Evolutionary conservation across 495 filamentous ascomycete species (phyloP), one percentile per base, ranked within the genome.

Genomic region (Beverwykella pulmonaria): DNA sequence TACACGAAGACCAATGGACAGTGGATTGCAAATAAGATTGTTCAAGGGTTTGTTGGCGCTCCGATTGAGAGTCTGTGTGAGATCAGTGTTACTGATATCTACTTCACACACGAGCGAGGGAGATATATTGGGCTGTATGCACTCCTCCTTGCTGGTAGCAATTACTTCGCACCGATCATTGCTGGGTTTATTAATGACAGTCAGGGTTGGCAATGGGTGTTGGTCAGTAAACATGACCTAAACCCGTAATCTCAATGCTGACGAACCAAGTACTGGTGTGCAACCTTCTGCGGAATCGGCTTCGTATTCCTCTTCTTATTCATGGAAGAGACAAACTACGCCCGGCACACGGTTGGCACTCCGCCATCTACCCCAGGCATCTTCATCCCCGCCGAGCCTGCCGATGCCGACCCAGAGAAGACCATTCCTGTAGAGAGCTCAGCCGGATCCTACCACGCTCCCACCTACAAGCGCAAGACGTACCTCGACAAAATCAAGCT

Each of bases 301-400:
- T 81, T 83, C 53, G 71, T 85, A 5, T 86, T 88, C 64, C 78
- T 88, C 0, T 87, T 87, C 76, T 85, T 88, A 75, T 86, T 87
- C 74, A 85, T 87, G 82, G 87, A 89, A 74, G 87, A 90, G 72
- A 89, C 87, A 1, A 88, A 87, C 71, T 89, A 84, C 67, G 77
- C 80, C 50, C 73, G 73, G 8, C 32, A 59, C 19, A 53, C 48
- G 2, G 17, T 39, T n/a, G 63, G 56, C 23, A 62, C 59, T 7
- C 58, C 83, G 82, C 14, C 66, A 39, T 12, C 72, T 70, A 22
- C 59, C 76, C 23, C 75, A 72, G 23, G 68, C 73, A 26, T 65
- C 74, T 25, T 59, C 66, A 56, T 69, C 62, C 19, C 53, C 53
- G 23, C 41, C 12, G 8, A 61, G 78, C 73, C 72, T n/a, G n/a